Conservation (phyloP, 2,329 filamentous ascomycete species). For the Diaporthe vexans region DNA sequence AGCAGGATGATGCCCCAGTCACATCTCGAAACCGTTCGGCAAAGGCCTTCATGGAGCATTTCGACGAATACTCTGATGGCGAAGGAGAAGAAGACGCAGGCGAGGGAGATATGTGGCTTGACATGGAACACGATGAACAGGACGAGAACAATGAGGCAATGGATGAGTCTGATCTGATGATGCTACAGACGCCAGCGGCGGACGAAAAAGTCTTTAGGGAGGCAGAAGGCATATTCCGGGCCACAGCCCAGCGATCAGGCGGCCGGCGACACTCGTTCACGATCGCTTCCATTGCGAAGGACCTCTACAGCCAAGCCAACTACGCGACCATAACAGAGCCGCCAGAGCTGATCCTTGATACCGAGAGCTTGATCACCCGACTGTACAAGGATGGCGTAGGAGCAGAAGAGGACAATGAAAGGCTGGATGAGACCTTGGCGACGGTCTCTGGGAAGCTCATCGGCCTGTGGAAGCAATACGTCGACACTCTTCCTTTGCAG, state of each 20-base stretch:
- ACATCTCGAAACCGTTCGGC: slow-evolving; percentile 47
- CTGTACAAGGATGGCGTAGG: slow-evolving; percentile 75
- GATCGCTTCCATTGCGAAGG: slow-evolving; percentile 80
- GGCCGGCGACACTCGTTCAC: slow-evolving; percentile 67
- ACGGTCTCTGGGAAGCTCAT: slow-evolving; percentile 66
- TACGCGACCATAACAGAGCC: slow-evolving; percentile 76
- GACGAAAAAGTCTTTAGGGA: slow-evolving; percentile 67
- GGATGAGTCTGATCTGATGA: slow-evolving; percentile 66
- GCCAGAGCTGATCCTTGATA: slow-evolving; percentile 79
- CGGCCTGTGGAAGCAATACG: slow-evolving; percentile 69
- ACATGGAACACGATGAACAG: slow-evolving; percentile 58
- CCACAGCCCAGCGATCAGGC: slow-evolving; percentile 62
- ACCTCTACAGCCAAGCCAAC: slow-evolving; percentile 72
- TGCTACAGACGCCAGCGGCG: slow-evolving; percentile 69
- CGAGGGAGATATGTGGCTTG: slow-evolving; percentile 64
- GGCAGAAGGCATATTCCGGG: slow-evolving; percentile 69
- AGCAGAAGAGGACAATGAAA: slow-evolving; percentile 67
- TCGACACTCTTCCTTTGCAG: slow-evolving; percentile 61
- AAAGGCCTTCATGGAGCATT: slow-evolving; percentile 48
- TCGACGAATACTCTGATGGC: slow-evolving; percentile 44
- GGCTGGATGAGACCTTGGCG: slow-evolving; percentile 69
- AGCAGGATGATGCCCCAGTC: slow-evolving; percentile 52
- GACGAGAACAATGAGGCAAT: slow-evolving; percentile 56
- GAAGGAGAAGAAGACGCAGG: slow-evolving; percentile 52
- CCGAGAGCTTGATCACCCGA: slow-evolving; percentile 77